Percentiles rank a stretch among this genome's conserved stretches.
Evolutionary conservation across 768 basidiomycete genomes (phyloP).

Genomic region (Cystoderma amianthinum): DNA sequence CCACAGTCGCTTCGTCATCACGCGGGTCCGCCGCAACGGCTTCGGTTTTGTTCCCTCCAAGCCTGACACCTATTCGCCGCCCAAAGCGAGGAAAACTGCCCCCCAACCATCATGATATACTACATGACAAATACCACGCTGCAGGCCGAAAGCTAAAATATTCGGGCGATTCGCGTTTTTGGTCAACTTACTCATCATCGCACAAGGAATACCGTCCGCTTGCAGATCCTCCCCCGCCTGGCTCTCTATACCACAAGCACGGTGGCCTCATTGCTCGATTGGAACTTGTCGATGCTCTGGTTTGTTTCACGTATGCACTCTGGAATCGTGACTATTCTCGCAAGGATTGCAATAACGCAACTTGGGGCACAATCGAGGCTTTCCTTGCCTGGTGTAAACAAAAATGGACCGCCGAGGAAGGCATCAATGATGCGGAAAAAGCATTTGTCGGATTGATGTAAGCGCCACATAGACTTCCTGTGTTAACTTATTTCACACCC

Average conservation of each 20-base stretch:
- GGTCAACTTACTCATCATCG: slow-evolving; percentile 61
- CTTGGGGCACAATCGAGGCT: slow-evolving; percentile 63
- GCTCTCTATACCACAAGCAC: slow-evolving; percentile 68
- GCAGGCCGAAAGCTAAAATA: slow-evolving; percentile 76
- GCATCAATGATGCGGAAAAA: slow-evolving; percentile 42
- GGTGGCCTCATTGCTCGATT: slow-evolving; percentile 72
- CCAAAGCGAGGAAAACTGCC: slow-evolving; percentile 55
- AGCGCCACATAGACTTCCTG: slow-evolving; percentile 23
- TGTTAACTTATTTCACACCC: slow-evolving; percentile 21
- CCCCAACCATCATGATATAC: slow-evolving; percentile 41
- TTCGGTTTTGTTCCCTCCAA: slow-evolving; percentile 18
- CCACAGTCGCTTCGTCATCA: slow-evolving; percentile 15
- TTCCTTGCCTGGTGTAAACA: slow-evolving; percentile 69
- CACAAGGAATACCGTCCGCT: slow-evolving; percentile 63
- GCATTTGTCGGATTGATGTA: slow-evolving; percentile 81
- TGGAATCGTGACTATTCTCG: slow-evolving; percentile 70
- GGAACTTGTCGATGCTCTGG: slow-evolving; percentile 74
- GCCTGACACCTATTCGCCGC: slow-evolving; percentile 54
- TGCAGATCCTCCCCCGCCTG: slow-evolving; percentile 52
- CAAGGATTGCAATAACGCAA: slow-evolving; percentile 47
- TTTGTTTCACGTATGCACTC: slow-evolving; percentile 78
- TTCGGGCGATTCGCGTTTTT: slow-evolving; percentile 74
- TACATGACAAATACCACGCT: slow-evolving; percentile 65
- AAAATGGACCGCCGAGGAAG: slow-evolving; percentile 55
- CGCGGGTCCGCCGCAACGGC: slow-evolving; percentile 11